These are phyloP conservation scores for Yarrowia galli DNA, from an alignment of 1,139 yeast genomes.

Conservation along the genomic window DNA sequence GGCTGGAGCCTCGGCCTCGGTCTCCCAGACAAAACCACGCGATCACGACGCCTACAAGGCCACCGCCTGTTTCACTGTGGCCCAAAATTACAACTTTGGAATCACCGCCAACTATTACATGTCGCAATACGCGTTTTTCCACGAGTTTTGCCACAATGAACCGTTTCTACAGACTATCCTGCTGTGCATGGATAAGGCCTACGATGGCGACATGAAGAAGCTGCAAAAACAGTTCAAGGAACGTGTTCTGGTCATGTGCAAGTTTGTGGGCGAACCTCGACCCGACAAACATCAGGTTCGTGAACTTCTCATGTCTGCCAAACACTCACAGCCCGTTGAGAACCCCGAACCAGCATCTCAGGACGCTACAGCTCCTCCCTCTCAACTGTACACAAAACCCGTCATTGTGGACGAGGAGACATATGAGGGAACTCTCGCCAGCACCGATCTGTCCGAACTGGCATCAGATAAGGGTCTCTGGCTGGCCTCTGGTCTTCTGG, in stretches of 20 bases:
- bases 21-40: slow-evolving; percentile 14
- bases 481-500: slow-evolving; percentile 38
- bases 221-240: slow-evolving; percentile 16
- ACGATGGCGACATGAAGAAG: slow-evolving; percentile 12
- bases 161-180: slow-evolving; percentile 23
- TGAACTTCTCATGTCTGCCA: slow-evolving; percentile 6
- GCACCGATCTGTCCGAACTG: not conserved
- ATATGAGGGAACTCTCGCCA: not conserved
- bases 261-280: slow-evolving; percentile 20
- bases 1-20: slow-evolving; percentile 24
- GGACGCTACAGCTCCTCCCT: not conserved
- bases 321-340: not conserved
- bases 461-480: slow-evolving; percentile 33
- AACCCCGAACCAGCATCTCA: slow-evolving; percentile 2
- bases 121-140: slow-evolving; percentile 23
- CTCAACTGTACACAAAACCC: slow-evolving; percentile 3
- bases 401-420: slow-evolving; percentile 9
- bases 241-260: slow-evolving; percentile 22
- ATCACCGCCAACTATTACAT: slow-evolving; percentile 12
- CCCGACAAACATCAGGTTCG: slow-evolving; percentile 5
- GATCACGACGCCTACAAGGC: slow-evolving; percentile 25
- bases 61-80: slow-evolving; percentile 9
- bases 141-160: slow-evolving; percentile 6
- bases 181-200: slow-evolving; percentile 28
- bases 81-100: slow-evolving; percentile 31